These are phyloP conservation scores for Penicillium fuscoglaucum DNA, from an alignment of 2,329 filamentous ascomycete genomes.

Conservation along the genomic window DNA sequence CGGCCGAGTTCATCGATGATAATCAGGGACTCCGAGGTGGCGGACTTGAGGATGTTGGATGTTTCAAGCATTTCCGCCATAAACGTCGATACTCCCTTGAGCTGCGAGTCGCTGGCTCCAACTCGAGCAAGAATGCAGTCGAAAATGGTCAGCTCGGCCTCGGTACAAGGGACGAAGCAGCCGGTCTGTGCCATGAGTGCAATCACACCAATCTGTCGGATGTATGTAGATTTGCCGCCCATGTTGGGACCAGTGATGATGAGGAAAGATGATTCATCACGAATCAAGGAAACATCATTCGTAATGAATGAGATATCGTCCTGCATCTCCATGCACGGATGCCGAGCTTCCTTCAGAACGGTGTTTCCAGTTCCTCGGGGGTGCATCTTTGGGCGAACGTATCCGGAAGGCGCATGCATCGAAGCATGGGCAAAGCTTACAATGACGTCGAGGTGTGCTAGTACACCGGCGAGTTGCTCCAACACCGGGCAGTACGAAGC, in stretches of 20 bases:
- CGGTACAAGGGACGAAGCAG: slow-evolving; percentile 88
- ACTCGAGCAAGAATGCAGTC: slow-evolving; percentile 96
- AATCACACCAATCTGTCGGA: slow-evolving; percentile 94
- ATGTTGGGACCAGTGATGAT: slow-evolving; percentile 99
- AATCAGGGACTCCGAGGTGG: slow-evolving; percentile 91
- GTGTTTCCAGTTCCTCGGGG: slow-evolving; percentile 84
- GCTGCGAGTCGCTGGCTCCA: slow-evolving; percentile 91
- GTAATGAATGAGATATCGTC: slow-evolving; percentile 99
- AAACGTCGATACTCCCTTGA: slow-evolving; percentile 97
- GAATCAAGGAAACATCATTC: slow-evolving; percentile 82
- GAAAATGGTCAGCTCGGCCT: slow-evolving; percentile 91
- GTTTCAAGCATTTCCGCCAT: slow-evolving; percentile 99
- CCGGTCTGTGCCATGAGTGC: slow-evolving; percentile 96
- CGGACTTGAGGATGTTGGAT: slow-evolving; percentile 95
- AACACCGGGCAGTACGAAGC: slow-evolving; percentile 93
- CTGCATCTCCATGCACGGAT: slow-evolving; percentile 98
- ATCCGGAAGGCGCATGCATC: slow-evolving; percentile 87
- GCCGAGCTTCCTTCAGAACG: slow-evolving; percentile 84
- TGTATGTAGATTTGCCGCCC: slow-evolving; percentile 98
- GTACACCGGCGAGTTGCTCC: slow-evolving; percentile 80
- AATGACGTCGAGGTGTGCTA: slow-evolving; percentile 93
- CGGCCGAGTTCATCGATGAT: slow-evolving; percentile 98
- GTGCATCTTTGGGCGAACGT: slow-evolving; percentile 89
- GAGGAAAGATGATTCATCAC: slow-evolving; percentile 80
- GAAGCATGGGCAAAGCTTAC: slow-evolving; percentile 91